Evolutionary conservation across 2,329 filamentous ascomycete species (phyloP).

Genomic region (Fusarium setosum): DNA sequence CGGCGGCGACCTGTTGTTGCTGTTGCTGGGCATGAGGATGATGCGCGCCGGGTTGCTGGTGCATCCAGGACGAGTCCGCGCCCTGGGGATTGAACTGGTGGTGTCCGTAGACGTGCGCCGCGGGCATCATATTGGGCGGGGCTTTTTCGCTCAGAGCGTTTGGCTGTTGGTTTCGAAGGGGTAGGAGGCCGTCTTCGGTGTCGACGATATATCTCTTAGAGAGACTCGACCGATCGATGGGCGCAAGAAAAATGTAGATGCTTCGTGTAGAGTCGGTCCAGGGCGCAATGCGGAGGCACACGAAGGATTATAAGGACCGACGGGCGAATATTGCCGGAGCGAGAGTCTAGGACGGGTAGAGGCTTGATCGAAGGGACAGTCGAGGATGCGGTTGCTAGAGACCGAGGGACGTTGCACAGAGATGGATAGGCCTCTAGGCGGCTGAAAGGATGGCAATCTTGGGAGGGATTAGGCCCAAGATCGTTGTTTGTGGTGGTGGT

Average conservation of each 20-base stretch:
- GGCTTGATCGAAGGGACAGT: slow-evolving; percentile 1
- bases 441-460: slow-evolving; percentile 21
- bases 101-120: slow-evolving; percentile 74
- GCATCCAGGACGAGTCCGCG: slow-evolving; percentile 73
- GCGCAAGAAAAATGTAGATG: slow-evolving; percentile 23
- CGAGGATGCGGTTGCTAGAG: not conserved
- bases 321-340: slow-evolving; percentile 13
- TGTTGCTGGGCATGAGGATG: slow-evolving; percentile 70
- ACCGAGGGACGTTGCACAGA: not conserved
- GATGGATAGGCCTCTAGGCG: not conserved
- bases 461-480: slow-evolving; percentile 32
- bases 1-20: slow-evolving; percentile 49
- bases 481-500: slow-evolving; percentile 33
- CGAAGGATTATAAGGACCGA: slow-evolving; percentile 7
- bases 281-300: slow-evolving; percentile 35
- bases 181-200: not conserved
- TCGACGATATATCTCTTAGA: slow-evolving; percentile 3
- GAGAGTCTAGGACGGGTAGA: not conserved
- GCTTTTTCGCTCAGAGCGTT: slow-evolving; percentile 23
- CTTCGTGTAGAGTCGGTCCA: slow-evolving; percentile 23
- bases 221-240: slow-evolving; percentile 13
- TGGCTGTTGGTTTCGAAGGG: not conserved
- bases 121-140: slow-evolving; percentile 67
- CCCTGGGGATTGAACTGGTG: slow-evolving; percentile 73
- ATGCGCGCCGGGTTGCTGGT: slow-evolving; percentile 68